phyloP scores from a whole-genome alignment of 2,329 filamentous ascomycete species.

The Pseudogymnoascus sp. region DNA sequence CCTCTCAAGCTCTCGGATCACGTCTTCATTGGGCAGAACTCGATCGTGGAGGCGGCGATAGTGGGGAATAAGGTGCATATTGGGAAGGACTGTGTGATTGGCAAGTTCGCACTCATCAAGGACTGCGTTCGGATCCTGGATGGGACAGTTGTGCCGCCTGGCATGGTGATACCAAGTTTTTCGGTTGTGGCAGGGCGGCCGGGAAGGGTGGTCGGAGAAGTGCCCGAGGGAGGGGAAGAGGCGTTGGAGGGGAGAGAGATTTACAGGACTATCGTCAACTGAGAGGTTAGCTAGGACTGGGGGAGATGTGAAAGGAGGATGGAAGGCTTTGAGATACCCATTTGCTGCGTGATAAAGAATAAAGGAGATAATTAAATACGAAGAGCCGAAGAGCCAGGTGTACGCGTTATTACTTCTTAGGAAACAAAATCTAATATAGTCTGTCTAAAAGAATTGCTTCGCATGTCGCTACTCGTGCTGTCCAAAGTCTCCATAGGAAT shows the following conservation, averaged over 20 bases:
- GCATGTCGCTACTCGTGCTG: background rate
- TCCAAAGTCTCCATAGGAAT: too few species aligned
- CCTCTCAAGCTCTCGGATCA: slow-evolving; percentile 91
- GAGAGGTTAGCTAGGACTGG: background rate
- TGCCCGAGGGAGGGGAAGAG: slow-evolving; percentile 64
- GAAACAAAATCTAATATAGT: background rate
- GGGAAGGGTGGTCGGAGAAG: slow-evolving; percentile 72
- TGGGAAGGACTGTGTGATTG: slow-evolving; percentile 68
- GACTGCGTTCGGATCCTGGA: slow-evolving; percentile 88
- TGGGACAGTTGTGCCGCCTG: slow-evolving; percentile 72
- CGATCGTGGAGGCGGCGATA: slow-evolving; percentile 74
- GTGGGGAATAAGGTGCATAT: slow-evolving; percentile 85
- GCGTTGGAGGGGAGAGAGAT: slow-evolving; percentile 58
- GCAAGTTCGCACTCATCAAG: slow-evolving; percentile 85
- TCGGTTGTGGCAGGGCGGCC: slow-evolving; percentile 83
- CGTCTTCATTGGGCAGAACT: slow-evolving; percentile 74
- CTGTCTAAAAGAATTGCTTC: background rate
- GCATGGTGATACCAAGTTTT: slow-evolving; percentile 90
- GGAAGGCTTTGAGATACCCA: slow-evolving; percentile 1
- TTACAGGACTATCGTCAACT: slow-evolving; percentile 58
- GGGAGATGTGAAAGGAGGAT: background rate
- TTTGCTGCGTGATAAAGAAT: background rate
- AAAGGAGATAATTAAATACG: background rate
- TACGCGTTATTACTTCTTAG: background rate
- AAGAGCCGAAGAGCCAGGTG: background rate